Conservation (phyloP, 495 filamentous ascomycete genomes). For the Tuber brumale region DNA sequence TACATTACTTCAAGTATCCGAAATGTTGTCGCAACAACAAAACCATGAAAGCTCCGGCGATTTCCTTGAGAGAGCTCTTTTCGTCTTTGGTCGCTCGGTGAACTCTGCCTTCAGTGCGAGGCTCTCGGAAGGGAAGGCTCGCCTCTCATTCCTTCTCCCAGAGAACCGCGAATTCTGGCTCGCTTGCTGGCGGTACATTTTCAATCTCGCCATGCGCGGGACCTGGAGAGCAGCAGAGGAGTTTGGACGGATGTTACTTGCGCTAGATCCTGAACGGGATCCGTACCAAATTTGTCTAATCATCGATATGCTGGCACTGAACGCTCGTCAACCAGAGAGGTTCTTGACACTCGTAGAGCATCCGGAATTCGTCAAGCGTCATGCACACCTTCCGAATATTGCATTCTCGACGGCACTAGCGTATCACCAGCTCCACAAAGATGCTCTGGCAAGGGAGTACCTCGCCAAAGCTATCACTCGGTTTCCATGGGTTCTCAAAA, state of each 20-base stretch:
- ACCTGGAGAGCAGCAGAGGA: constrained; percentile 89
- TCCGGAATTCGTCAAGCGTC: constrained; percentile 50
- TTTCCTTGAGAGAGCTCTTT: constrained; percentile 83
- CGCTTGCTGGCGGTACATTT: constrained; percentile 79
- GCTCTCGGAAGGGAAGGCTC: constrained; percentile 70
- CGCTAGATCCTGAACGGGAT: constrained; percentile 65
- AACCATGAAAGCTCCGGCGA: constrained; percentile 80
- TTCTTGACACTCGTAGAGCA: constrained; percentile 64
- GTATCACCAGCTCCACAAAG: constrained; percentile 60
- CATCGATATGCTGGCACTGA: constrained; percentile 76
- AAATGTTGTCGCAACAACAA: constrained; percentile 80
- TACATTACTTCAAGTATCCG: constrained; percentile 84
- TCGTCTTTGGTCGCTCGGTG: constrained; percentile 80
- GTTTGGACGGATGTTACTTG: constrained; percentile 79
- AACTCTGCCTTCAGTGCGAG: constrained; percentile 69
- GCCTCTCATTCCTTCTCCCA: constrained; percentile 66
- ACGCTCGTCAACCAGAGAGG: constrained; percentile 66
- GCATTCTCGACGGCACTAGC: constrained; percentile 68
- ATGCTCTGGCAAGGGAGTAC: constrained; percentile 55
- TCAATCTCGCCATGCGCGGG: constrained; percentile 76
- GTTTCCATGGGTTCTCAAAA: constrained; percentile 73
- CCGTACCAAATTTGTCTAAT: constrained; percentile 72
- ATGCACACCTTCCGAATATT: constrained; percentile 55
- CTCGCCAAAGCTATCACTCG: constrained; percentile 60
- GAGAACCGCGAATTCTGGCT: constrained; percentile 93